Evolutionary conservation across 495 filamentous ascomycete genomes (phyloP), one percentile per base, ranked within the genome.

Genomic region (Platismatia glauca): DNA sequence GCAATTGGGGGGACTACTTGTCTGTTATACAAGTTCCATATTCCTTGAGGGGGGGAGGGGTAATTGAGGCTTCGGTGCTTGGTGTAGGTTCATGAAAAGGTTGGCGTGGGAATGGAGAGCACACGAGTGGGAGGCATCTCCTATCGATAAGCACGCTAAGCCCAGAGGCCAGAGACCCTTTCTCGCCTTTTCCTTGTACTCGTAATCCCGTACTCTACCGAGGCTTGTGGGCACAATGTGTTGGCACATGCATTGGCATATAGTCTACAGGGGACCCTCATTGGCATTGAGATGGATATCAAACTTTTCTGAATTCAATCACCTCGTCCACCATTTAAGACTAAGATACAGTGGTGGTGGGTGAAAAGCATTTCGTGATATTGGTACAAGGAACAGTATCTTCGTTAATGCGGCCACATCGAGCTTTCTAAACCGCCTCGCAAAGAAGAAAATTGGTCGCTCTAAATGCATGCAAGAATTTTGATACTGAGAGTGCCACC

Each of bases 341-440:
- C 44, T 66, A 66, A 8, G 63, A 66, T 66, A 66, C 64, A 66
- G 35, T 38, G 35, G 46, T 39, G 27, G 58, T 33, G 48, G 27
- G 3, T 27, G 64, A 62, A 57, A 55, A 65, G 37, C 33, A 64
- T 58, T 63, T 59, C 64, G 50, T 63, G 56, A 44, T 64, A 61
- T 37, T 65, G 59, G 55, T 65, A 65, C 63, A 65, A 57, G 39
- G 58, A 61, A 61, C 44, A 50, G 31, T 57, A 41, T 61, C 58
- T 46, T 56, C 34, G 59, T 65, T 55, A 34, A 41, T 58, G 55
- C 39, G 39, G 63, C 62, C 61, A 65, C 20, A 61, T 65, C 44
- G 39, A 65, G 59, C 59, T 57, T 57, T 57, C 63, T 67, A 58
- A 50, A 57, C 52, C 63, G 43, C 46, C 65, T 61, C 58, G 33